Evolutionary conservation across 1,284 basidiomycete species (phyloP).

Genomic region (Rhizoctonia solani): DNA sequence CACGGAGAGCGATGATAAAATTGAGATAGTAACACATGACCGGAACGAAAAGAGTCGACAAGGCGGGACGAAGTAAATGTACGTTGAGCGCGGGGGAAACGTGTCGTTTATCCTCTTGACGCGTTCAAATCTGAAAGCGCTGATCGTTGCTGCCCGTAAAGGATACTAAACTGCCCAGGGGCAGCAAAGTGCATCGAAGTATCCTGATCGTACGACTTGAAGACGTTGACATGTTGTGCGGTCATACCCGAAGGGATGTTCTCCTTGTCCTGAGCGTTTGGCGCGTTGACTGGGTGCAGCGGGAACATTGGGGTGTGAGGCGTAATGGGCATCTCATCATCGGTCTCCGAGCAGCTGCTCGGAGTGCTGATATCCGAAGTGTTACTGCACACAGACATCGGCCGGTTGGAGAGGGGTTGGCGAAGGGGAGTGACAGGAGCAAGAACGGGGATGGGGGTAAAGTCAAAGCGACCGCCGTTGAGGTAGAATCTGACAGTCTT

Average conservation of each 20-base stretch:
- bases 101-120: conserved; percentile 6
- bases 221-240: conserved; percentile 18
- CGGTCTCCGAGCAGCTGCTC: conserved; percentile 31
- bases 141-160: conserved; percentile 33
- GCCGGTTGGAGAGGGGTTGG: conserved; percentile 45
- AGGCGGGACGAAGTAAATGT: conserved; percentile 16
- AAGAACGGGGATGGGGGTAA: conserved; percentile 45
- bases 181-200: conserved; percentile 32
- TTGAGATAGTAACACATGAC: conserved; percentile 33
- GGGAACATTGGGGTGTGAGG: conserved; percentile 65
- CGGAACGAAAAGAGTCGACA: conserved; percentile 31
- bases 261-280: conserved; percentile 72
- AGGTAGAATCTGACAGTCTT: conserved; percentile 92
- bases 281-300: conserved; percentile 54
- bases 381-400: conserved; percentile 26
- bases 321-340: conserved; percentile 61
- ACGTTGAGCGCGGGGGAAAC: background rate
- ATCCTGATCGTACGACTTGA: conserved; percentile 29
- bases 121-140: conserved; percentile 32
- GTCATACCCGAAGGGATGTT: conserved; percentile 57
- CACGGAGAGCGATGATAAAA: conserved; percentile 33
- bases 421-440: conserved; percentile 73
- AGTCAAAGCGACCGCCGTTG: conserved; percentile 37
- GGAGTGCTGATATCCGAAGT: conserved; percentile 34
- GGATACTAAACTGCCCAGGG: conserved; percentile 26